phyloP scores from a whole-genome alignment of 2,329 filamentous ascomycete species.

The Pestalotiopsis sp. region DNA sequence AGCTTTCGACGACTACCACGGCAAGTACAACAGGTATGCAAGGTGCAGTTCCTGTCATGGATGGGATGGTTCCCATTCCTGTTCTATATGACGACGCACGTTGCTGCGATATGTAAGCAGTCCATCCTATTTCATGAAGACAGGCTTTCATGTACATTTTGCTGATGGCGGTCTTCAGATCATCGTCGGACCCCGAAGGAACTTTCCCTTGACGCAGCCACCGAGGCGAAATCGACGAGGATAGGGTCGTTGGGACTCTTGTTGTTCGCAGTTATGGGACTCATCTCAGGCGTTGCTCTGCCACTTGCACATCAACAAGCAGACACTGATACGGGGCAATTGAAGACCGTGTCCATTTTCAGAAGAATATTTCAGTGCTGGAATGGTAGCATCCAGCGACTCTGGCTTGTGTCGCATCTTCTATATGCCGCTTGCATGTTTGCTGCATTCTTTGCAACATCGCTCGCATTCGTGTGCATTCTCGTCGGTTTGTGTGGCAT shows the following conservation, averaged over 20 bases:
- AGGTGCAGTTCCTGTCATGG: not conserved
- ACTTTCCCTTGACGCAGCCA: not conserved
- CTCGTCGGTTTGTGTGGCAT: constrained; percentile 7
- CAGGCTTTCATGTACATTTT: not conserved
- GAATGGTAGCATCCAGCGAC: not conserved
- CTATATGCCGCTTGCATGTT: constrained; percentile 2
- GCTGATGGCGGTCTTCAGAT: not conserved
- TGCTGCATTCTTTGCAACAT: not conserved
- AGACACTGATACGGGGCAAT: rapidly evolving
- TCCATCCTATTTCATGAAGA: not conserved
- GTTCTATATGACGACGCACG: not conserved
- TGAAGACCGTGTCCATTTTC: not conserved
- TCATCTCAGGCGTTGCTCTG: not conserved
- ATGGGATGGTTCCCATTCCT: not conserved
- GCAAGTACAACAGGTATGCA: not conserved
- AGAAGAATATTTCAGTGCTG: not conserved
- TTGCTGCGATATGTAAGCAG: not conserved
- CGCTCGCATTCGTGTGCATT: not conserved
- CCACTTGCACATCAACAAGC: not conserved
- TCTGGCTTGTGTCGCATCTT: not conserved
- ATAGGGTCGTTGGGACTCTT: not conserved
- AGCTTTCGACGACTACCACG: not conserved
- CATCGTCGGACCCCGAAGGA: not conserved
- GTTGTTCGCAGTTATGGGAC: not conserved
- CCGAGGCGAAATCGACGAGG: not conserved